A percentile compares a stretch with the other conserved stretches of the same genome.
Evolutionary conservation across 192 early-diverging fungal species (phyloP).

Genomic region (Backusella mclennaniae): DNA sequence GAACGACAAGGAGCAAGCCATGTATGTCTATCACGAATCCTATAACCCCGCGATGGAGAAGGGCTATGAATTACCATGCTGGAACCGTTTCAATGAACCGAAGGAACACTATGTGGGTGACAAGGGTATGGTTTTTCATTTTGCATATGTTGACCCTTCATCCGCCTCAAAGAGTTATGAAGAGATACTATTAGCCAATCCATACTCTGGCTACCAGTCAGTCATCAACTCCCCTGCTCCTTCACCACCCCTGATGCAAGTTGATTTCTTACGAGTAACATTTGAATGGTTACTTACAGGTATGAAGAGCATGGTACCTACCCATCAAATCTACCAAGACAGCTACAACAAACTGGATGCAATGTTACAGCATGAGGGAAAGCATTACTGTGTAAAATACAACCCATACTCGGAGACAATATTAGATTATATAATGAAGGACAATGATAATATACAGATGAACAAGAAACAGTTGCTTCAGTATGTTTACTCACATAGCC

Average conservation of each 20-base stretch:
- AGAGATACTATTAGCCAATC: neutral
- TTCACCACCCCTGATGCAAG: neutral
- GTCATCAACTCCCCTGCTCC: neutral
- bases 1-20: slow-evolving; percentile 10
- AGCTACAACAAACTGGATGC: slow-evolving; percentile 5
- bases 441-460: neutral
- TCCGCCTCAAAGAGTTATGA: neutral
- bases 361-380: neutral
- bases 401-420: slow-evolving; percentile 26
- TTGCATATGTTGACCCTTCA: slow-evolving; percentile 10
- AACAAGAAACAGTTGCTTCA: neutral
- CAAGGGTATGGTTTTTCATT: slow-evolving; percentile 19
- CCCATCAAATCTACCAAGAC: slow-evolving; percentile 20
- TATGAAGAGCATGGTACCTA: neutral
- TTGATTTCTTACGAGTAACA: slow-evolving; percentile 18
- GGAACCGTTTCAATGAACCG: neutral
- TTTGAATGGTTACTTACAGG: slow-evolving; percentile 30
- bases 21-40: slow-evolving; percentile 13
- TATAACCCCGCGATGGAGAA: slow-evolving; percentile 30
- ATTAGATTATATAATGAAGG: slow-evolving; percentile 15
- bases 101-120: slow-evolving; percentile 29
- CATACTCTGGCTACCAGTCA: neutral
- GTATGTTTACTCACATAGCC: slow-evolving; percentile 28
- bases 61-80: slow-evolving; percentile 18
- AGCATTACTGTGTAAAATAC: slow-evolving; percentile 30